Evolutionary conservation across 164 flowering plant genomes (phyloP).

Genomic region (Liquidambar formosana): DNA sequence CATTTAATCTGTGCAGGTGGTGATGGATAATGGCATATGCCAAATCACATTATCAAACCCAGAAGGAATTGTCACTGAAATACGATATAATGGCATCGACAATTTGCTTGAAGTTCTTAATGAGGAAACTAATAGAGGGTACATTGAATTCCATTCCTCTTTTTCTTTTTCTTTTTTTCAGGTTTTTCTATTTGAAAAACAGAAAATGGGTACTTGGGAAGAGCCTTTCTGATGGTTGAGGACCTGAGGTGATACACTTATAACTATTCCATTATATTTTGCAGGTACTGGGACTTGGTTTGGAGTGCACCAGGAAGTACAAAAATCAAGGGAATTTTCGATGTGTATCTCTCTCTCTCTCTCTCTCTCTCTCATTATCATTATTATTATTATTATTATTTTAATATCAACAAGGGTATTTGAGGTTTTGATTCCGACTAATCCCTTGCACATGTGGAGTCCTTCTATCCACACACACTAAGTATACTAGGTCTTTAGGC

Average conservation of each 20-base stretch:
- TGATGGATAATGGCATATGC: constrained; percentile 64
- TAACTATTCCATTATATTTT: too few relatives aligned
- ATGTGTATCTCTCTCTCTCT: constrained; percentile 32
- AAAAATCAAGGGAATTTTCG: constrained; percentile 45
- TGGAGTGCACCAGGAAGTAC: constrained; percentile 39
- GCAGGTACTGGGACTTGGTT: constrained; percentile 74
- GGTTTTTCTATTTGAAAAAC: too few relatives aligned
- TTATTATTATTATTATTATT: too few relatives aligned
- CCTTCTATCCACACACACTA: too few relatives aligned
- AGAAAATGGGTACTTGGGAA: too few relatives aligned
- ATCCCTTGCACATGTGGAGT: too few relatives aligned
- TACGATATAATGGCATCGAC: constrained; percentile 47
- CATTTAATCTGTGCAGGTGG: constrained; percentile 40
- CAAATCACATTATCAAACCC: constrained; percentile 66
- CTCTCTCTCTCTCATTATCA: neutral
- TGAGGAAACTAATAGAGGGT: constrained; percentile 64
- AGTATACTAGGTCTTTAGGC: too few relatives aligned
- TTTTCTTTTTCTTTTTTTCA: too few relatives aligned
- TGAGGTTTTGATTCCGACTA: too few relatives aligned
- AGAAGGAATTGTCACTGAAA: constrained; percentile 61
- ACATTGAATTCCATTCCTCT: neutral
- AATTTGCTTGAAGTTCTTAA: constrained; percentile 62
- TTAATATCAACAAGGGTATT: too few relatives aligned
- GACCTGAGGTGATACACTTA: too few relatives aligned
- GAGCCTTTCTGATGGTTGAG: too few relatives aligned